Conservation (phyloP, 2,329 filamentous ascomycete genomes). For the Zopfia rhizophila region DNA sequence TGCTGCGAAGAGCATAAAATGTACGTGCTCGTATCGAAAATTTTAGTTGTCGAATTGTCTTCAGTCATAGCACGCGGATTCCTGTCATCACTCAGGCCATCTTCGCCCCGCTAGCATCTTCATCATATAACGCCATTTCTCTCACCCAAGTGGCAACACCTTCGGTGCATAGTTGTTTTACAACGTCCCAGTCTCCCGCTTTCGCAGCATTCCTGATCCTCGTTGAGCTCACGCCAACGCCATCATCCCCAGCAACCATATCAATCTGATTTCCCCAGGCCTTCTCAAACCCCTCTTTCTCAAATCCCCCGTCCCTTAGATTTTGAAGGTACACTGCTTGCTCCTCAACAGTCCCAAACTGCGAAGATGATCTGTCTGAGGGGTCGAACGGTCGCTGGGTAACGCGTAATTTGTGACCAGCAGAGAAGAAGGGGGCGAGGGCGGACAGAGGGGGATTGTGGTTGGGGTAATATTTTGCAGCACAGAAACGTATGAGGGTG, state of each 20-base stretch:
- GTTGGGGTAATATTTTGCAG: conserved; percentile 75
- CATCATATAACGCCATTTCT: conserved; percentile 65
- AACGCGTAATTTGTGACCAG: conserved; percentile 69
- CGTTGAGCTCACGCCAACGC: conserved; percentile 67
- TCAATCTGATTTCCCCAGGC: conserved; percentile 71
- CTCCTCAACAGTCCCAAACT: conserved; percentile 67
- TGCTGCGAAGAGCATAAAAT: no score
- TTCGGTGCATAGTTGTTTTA: conserved; percentile 66
- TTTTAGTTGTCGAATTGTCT: no score
- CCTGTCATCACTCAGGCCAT: conserved; percentile 49
- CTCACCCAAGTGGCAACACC: conserved; percentile 69
- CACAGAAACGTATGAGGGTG: conserved; percentile 76
- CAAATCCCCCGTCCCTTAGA: conserved; percentile 61
- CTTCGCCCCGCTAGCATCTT: conserved; percentile 48
- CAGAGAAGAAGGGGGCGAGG: conserved; percentile 71
- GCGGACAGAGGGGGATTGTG: conserved; percentile 61
- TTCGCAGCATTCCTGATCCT: conserved; percentile 69
- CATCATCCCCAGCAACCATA: conserved; percentile 64
- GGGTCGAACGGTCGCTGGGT: conserved; percentile 65
- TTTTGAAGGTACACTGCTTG: conserved; percentile 66
- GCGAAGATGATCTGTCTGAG: conserved; percentile 57
- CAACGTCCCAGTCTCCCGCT: conserved; percentile 56
- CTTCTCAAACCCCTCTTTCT: conserved; percentile 63
- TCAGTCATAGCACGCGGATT: no score
- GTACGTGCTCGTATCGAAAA: no score